Percentiles rank a stretch among this genome's conserved stretches.
Conservation (phyloP, 108 stramenopile genomes). For the Nitzschia sp. region DNA sequence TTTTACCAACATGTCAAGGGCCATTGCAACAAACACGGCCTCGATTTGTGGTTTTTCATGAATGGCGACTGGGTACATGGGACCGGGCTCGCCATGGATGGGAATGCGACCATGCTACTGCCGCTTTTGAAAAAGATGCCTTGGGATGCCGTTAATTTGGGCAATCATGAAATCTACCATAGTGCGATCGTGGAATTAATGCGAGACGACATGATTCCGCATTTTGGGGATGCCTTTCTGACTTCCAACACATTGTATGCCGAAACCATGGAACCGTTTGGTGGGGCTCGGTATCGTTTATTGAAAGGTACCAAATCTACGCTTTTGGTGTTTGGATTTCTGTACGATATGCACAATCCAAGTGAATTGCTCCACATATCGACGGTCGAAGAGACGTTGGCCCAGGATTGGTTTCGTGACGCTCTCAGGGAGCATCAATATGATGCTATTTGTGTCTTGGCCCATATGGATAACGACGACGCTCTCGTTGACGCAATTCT, state of each 20-base stretch:
- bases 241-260: conserved; percentile 50
- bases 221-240: conserved; percentile 60
- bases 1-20: conserved; percentile 57
- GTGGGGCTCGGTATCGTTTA: conserved; percentile 54
- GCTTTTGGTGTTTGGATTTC: conserved; percentile 72
- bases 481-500: conserved; percentile 49
- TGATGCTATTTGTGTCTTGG: conserved; percentile 73
- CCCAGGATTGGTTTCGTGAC: conserved; percentile 58
- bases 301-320: conserved; percentile 48
- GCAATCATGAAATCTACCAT: conserved; percentile 75
- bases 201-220: conserved; percentile 42
- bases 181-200: conserved; percentile 32
- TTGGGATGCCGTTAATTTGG: conserved; percentile 66
- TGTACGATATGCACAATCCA: conserved; percentile 54
- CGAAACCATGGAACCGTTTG: conserved; percentile 13
- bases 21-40: conserved; percentile 11
- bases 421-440: conserved; percentile 42
- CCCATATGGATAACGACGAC: conserved; percentile 79
- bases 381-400: conserved; percentile 47
- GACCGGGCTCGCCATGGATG: conserved; percentile 47
- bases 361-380: conserved; percentile 36
- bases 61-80: conserved; percentile 57
- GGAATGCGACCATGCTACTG: conserved; percentile 32
- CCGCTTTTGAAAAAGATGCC: conserved; percentile 79
- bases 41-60: conserved; percentile 53